phyloP scores from a whole-genome alignment of 345 rosid genomes.

The Camelina laxa region DNA sequence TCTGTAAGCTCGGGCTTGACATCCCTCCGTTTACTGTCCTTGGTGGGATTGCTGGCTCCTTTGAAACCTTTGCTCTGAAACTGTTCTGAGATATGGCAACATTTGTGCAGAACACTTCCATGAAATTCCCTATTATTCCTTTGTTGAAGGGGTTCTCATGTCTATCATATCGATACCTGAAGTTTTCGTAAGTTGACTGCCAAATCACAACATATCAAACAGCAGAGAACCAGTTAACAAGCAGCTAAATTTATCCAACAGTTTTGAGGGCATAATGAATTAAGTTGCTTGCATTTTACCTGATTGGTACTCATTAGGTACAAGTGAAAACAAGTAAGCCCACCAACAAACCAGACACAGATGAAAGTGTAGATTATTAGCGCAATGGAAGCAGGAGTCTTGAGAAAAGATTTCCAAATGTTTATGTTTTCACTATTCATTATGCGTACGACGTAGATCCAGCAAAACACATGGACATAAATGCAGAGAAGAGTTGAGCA shows the following conservation, averaged over 20 bases:
- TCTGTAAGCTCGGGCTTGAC: constrained; percentile 54
- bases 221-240: constrained; percentile 30
- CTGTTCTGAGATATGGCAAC: constrained; percentile 75
- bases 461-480: constrained; percentile 85
- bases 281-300: no score
- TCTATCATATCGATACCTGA: constrained; percentile 72
- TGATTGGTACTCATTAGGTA: constrained; percentile 92
- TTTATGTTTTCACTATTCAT: constrained; percentile 63
- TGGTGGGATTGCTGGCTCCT: constrained; percentile 57
- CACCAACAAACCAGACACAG: constrained; percentile 93
- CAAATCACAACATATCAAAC: constrained; percentile 32
- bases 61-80: constrained; percentile 72
- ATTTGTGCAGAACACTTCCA: constrained; percentile 69
- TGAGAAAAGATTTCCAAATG: constrained; percentile 81
- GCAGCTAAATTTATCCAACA: background rate
- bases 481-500: constrained; percentile 79
- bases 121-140: constrained; percentile 71
- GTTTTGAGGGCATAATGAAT: constrained; percentile 16
- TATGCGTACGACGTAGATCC: constrained; percentile 76
- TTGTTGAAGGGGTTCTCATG: constrained; percentile 73
- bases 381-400: constrained; percentile 87
- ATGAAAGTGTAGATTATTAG: constrained; percentile 76
- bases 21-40: constrained; percentile 51
- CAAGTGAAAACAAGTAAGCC: constrained; percentile 77
- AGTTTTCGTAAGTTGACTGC: constrained; percentile 97